Evolutionary conservation across 1,139 yeast genomes (phyloP).

Genomic region (Pichia sp.): DNA sequence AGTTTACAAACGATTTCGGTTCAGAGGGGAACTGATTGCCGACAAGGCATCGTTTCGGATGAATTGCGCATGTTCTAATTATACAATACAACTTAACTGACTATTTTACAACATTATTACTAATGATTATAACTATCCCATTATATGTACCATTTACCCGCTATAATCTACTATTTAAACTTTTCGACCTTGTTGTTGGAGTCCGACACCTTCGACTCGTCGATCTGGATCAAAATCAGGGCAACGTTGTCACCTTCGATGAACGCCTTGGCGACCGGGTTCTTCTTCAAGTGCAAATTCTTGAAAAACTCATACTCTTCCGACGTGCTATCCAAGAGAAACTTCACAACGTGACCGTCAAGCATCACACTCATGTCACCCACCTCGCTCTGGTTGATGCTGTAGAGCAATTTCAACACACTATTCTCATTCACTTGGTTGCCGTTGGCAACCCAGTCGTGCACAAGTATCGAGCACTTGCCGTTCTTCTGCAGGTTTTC

Average conservation of each 20-base stretch:
- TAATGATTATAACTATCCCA: background rate
- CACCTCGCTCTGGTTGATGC: constrained; percentile 69
- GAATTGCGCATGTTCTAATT: too few relatives aligned
- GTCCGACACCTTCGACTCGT: constrained; percentile 76
- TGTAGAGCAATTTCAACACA: constrained; percentile 60
- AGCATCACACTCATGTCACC: constrained; percentile 76
- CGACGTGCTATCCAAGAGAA: constrained; percentile 40
- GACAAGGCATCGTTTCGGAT: too few relatives aligned
- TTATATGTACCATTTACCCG: background rate
- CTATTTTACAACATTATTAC: too few relatives aligned
- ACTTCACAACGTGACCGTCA: constrained; percentile 57
- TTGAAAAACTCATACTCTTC: constrained; percentile 54
- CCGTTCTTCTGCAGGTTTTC: constrained; percentile 64
- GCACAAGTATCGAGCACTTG: constrained; percentile 72
- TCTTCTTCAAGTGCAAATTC: constrained; percentile 51
- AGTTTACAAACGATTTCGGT: constrained; percentile 92
- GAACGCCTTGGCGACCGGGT: constrained; percentile 67
- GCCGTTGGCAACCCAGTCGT: constrained; percentile 61
- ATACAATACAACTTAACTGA: too few relatives aligned
- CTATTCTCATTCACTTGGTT: constrained; percentile 18
- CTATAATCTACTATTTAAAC: constrained; percentile 10
- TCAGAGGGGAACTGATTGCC: constrained; percentile 76
- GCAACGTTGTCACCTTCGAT: constrained; percentile 60
- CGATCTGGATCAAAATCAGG: constrained; percentile 59
- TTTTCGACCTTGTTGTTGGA: constrained; percentile 55